Conservation (phyloP, 2,329 filamentous ascomycete genomes). For the Penicillium nordicum region DNA sequence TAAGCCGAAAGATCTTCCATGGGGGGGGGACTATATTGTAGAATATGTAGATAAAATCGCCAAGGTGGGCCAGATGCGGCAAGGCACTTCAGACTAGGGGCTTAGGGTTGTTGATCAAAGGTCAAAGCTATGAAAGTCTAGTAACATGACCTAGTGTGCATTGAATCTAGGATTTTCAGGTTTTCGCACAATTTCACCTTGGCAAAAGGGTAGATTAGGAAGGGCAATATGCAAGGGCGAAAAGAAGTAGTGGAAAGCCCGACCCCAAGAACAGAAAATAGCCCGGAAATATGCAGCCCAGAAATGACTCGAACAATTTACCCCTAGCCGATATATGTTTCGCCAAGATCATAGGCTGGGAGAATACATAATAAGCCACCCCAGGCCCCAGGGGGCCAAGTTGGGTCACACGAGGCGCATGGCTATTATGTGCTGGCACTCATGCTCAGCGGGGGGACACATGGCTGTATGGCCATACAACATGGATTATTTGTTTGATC, state of each 20-base stretch:
- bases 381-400: not conserved
- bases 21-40: not conserved
- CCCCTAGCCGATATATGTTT: not conserved
- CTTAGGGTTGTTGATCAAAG: not conserved
- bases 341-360: not conserved
- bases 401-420: not conserved
- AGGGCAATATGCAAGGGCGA: not conserved
- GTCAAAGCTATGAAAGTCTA: not conserved
- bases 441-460: not conserved
- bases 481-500: not conserved
- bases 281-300: not conserved
- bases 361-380: not conserved
- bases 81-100: conserved; percentile 1
- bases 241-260: not conserved
- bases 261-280: not conserved
- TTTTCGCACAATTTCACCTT: not conserved
- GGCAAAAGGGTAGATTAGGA: not conserved
- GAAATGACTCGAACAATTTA: not conserved
- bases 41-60: not conserved
- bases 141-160: not conserved
- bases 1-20: not conserved
- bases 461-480: not conserved
- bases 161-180: not conserved
- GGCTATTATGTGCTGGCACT: conserved; percentile 2
- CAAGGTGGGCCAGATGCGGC: not conserved